Base-by-base conservation (phyloP, 441 rosid genomes). In the Geranium incanum region DNA sequence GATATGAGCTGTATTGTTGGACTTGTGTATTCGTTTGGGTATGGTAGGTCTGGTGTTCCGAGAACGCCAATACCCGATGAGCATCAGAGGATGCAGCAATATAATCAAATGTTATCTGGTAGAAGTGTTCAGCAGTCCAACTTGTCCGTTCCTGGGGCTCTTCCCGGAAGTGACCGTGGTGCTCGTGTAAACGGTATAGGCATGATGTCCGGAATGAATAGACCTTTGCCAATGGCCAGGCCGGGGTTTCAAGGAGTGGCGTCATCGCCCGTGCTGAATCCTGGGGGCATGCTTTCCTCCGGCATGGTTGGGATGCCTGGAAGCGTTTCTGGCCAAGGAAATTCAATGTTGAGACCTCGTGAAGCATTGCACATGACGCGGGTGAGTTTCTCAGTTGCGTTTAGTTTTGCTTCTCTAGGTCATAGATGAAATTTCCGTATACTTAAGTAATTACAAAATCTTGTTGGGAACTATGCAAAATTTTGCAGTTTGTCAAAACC, bases 1-100 rank as follows among this genome's bases (percentile, higher is more conserved):
- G n/a, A 21, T 21, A 21, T 21, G 21, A 21, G 21, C 21, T 72
- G 66, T 60, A 50, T 41, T 66, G 57, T 55, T 71, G 72, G 78
- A 28, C 68, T 50, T 57, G 18, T 18, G 2, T 57, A 18, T 57
- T 19, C 73, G 68, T 71, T 70, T 80, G 90, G 96, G 93, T 95
- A 91, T 81, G 82, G 91, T 75, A 89, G 93, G 83, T 88, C 78
- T 76, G 83, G 68, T 83, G 88, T 84, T 83, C 86, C 90, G 59
- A 86, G 90, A 80, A 78, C 92, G 69, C 76, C 97, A 79, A 80
- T 88, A 71, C 92, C 89, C 78, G 95, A 92, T 71, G 98, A 96
- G 81, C 98, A 89, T 74, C 97, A 91, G 66, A 82, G 91, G 75
- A 78, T 84, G 81, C 98, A 85, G 68, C 97, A 85, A 66, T 80